These are phyloP conservation scores for Paspalum vaginatum DNA, from an alignment of 176 grass and related monocot species.

Conservation along the genomic window DNA sequence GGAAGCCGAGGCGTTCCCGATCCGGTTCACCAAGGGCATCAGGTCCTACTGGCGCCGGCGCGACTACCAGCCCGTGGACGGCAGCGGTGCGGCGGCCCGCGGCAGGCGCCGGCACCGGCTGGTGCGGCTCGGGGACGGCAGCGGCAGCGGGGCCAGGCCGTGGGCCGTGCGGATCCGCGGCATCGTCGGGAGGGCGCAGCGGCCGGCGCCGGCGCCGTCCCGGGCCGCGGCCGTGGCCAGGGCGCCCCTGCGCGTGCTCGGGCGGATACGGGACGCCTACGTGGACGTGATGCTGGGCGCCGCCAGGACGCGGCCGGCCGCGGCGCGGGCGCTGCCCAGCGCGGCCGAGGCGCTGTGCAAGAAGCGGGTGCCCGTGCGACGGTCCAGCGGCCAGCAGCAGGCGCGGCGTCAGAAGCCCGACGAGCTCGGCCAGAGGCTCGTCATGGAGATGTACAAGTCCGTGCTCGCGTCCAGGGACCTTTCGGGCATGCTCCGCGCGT, in stretches of 20 bases:
- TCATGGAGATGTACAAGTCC: constrained; percentile 81
- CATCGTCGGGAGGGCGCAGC: constrained; percentile 19
- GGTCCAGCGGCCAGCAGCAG: constrained; percentile 40
- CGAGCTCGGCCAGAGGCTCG: constrained; percentile 62
- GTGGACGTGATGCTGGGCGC: constrained; percentile 67
- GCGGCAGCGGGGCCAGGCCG: constrained; percentile 8
- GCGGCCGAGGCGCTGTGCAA: constrained; percentile 58
- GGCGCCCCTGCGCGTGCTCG: constrained; percentile 55
- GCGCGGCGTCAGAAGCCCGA: constrained; percentile 27
- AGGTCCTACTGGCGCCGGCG: constrained; percentile 66
- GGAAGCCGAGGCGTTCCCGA: constrained; percentile 65
- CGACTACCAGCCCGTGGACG: constrained; percentile 55
- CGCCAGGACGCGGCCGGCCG: constrained; percentile 54
- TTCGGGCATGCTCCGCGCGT: constrained; percentile 39
- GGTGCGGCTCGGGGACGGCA: constrained; percentile 50
- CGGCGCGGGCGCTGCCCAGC: constrained; percentile 9
- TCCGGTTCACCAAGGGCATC: constrained; percentile 74
- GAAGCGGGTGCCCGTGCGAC: constrained; percentile 66
- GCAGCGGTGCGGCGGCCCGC: constrained; percentile 15
- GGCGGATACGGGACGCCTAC: constrained; percentile 70
- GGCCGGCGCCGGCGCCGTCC: background rate
- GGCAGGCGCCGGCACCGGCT: constrained; percentile 34
- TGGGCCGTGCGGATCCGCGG: constrained; percentile 56
- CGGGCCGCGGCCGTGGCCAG: constrained; percentile 5
- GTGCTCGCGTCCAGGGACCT: constrained; percentile 62